Conservation (phyloP, 306 rosid species). For the Oxytropis ochrocephala region DNA sequence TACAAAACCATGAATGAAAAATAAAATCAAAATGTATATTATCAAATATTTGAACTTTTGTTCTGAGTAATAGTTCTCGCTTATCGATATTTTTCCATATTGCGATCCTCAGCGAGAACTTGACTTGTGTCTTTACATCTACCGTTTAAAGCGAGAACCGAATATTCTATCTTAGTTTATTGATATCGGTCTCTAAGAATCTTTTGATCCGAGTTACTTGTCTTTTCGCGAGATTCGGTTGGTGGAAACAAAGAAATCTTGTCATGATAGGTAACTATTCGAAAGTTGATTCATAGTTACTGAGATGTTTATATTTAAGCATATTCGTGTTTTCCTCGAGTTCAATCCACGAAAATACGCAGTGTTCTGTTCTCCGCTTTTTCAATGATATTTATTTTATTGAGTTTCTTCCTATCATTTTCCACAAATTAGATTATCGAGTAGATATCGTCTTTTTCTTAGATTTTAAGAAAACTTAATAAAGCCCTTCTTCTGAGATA, state of each 20-base stretch:
- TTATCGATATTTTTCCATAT: not conserved
- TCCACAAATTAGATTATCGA: not conserved
- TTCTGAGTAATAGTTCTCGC: not conserved
- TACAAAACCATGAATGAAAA: not conserved
- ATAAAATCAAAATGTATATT: not conserved
- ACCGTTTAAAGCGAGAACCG: not conserved
- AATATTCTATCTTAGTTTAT: slow-evolving; percentile 13
- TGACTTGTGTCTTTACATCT: not conserved
- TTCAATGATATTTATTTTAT: not conserved
- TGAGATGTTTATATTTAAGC: not conserved
- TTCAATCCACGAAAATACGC: not conserved
- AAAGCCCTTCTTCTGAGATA: not conserved
- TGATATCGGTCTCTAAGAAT: slow-evolving; percentile 6
- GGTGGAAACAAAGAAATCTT: slow-evolving; percentile 89
- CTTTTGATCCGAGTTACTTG: slow-evolving; percentile 19
- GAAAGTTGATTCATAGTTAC: slow-evolving; percentile 11
- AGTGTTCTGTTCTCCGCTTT: slow-evolving; percentile 13
- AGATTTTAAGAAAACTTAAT: not conserved
- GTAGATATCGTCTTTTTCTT: not conserved
- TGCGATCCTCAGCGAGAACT: not conserved
- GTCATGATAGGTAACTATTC: slow-evolving; percentile 75
- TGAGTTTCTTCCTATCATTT: slow-evolving; percentile 10
- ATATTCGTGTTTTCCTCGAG: not conserved
- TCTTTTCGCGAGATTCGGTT: slow-evolving; percentile 72
- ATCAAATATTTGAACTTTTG: not conserved